Percentiles rank a stretch among this genome's conserved stretches.
Conservation (phyloP, 371 early-diverging fungal species). For the Funneliformis caledonium region DNA sequence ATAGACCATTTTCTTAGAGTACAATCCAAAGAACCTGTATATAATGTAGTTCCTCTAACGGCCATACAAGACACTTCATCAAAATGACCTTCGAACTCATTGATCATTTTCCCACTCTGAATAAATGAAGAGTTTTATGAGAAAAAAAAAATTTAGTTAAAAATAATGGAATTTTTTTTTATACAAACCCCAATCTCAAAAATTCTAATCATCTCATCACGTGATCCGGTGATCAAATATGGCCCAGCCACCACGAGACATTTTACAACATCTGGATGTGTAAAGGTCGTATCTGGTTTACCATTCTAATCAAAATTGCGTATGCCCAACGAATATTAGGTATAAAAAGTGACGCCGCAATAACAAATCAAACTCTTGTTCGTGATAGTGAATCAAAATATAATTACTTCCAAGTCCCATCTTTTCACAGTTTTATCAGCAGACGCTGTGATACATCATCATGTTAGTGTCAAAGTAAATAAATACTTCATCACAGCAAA, state of each 20-base stretch:
- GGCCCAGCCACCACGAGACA: constrained; percentile 64
- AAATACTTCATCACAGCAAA: neutral
- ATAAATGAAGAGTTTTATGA: no score
- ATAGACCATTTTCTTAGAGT: constrained; percentile 80
- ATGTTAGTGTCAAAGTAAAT: constrained; percentile 40
- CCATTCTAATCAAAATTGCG: constrained; percentile 53
- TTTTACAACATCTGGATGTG: constrained; percentile 83
- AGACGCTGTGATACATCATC: constrained; percentile 56
- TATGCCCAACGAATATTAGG: neutral
- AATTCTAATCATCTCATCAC: constrained; percentile 82
- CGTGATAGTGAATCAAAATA: neutral
- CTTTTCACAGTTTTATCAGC: constrained; percentile 71
- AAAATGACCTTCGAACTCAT: constrained; percentile 76
- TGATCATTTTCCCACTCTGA: constrained; percentile 73
- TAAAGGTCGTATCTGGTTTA: constrained; percentile 64
- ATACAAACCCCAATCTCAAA: constrained; percentile 79
- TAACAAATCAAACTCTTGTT: neutral
- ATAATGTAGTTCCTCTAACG: constrained; percentile 59
- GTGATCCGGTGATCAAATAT: constrained; percentile 75
- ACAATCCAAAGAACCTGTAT: constrained; percentile 77
- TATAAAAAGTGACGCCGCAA: no score
- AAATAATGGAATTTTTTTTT: neutral
- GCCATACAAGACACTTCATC: constrained; percentile 76
- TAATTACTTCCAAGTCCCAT: constrained; percentile 63
- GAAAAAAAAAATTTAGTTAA: neutral